Evolutionary conservation across 805 yeast species (phyloP).

Genomic region (Pichia scutulata): DNA sequence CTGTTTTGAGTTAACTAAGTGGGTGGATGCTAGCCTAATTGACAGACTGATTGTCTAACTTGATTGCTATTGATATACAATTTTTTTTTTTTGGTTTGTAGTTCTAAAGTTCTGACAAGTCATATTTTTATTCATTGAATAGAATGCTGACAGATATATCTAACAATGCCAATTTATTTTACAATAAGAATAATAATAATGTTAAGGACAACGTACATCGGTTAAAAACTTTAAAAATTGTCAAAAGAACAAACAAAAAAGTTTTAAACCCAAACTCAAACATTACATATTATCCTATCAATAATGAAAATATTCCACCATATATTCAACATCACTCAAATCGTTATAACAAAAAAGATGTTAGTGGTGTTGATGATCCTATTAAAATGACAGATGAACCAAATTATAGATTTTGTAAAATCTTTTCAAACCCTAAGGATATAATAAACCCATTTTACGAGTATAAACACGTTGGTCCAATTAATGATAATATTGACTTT

Average conservation of each 20-base stretch:
- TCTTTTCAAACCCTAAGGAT: constrained; percentile 5
- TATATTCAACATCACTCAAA: not conserved
- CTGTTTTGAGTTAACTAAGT: not conserved
- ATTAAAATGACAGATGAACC: constrained; percentile 10
- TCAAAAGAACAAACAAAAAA: not conserved
- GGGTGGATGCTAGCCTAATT: not conserved
- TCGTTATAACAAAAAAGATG: not conserved
- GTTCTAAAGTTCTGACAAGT: not conserved
- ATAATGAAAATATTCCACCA: not conserved
- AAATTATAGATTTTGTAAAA: constrained; percentile 9
- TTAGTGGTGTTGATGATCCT: not conserved
- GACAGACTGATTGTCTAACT: not conserved
- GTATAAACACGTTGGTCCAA: not conserved
- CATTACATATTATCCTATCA: not conserved
- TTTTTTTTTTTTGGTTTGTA: no score
- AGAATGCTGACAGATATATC: constrained; percentile 15
- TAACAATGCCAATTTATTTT: not conserved
- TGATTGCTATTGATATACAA: not conserved
- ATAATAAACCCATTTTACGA: constrained; percentile 13
- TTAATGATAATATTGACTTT: constrained; percentile 6
- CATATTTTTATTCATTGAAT: not conserved
- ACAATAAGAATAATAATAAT: not conserved
- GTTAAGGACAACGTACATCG: no score
- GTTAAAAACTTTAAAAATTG: constrained; percentile 8
- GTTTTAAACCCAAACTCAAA: not conserved